A percentile compares a stretch with the other conserved stretches of the same genome.
These are phyloP conservation scores for Acanthamoeba sp. DNA, from an alignment of 208 protist species.

Conservation along the genomic window DNA sequence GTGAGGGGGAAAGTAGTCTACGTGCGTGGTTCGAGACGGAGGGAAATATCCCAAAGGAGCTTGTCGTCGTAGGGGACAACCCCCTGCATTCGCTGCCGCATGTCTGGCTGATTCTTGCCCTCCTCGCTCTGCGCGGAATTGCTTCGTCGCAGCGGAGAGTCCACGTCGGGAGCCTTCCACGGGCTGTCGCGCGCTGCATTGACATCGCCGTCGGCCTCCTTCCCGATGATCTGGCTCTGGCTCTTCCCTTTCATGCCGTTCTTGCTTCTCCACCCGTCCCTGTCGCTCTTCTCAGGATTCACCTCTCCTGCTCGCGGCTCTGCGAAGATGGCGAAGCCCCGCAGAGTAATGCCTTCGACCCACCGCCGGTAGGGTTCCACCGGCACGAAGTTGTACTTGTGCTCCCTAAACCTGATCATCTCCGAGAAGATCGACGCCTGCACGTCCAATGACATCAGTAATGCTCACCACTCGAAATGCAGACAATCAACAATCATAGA, in stretches of 20 bases:
- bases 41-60: background rate
- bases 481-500: background rate
- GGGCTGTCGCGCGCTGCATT: no score
- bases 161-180: no score
- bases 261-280: background rate
- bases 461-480: no score
- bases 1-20: no score
- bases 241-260: background rate
- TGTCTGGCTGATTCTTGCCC: background rate
- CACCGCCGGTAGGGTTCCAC: constrained; percentile 6
- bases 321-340: background rate
- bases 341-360: constrained; percentile 13
- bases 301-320: background rate
- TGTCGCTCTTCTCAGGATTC: background rate
- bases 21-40: background rate
- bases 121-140: background rate
- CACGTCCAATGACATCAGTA: background rate
- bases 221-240: background rate
- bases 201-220: background rate
- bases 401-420: constrained; percentile 48
- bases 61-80: constrained; percentile 14
- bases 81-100: background rate
- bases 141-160: no score
- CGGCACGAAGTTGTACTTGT: constrained; percentile 53
- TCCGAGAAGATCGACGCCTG: constrained; percentile 51